Conservation (phyloP, 1,284 basidiomycete genomes). For the Pisolithus thermaeus region DNA sequence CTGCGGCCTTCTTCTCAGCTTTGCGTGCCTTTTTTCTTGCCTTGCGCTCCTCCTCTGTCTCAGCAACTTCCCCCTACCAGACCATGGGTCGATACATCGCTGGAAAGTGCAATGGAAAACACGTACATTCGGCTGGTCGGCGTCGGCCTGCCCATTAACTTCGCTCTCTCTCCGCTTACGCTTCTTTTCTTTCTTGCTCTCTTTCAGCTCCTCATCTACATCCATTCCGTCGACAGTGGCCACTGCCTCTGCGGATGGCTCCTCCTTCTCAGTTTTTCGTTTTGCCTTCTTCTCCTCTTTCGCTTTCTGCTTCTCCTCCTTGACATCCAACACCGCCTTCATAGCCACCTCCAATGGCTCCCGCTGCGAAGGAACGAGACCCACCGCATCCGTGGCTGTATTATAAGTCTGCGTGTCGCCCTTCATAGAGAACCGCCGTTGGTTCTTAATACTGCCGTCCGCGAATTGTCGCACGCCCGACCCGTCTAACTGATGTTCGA, state of each 20-base stretch:
- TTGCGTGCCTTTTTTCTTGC: conserved; percentile 23
- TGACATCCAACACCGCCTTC: conserved; percentile 65
- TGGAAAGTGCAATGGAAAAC: conserved; percentile 1
- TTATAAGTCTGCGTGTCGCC: conserved; percentile 81
- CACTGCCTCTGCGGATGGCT: conserved; percentile 33
- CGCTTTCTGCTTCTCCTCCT: conserved; percentile 69
- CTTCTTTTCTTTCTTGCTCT: conserved; percentile 61
- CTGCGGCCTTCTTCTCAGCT: conserved; percentile 50
- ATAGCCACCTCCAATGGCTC: conserved; percentile 63
- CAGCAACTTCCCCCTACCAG: conserved; percentile 34
- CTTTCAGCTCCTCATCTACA: conserved; percentile 41
- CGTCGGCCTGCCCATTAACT: conserved; percentile 27
- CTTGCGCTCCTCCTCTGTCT: conserved; percentile 69
- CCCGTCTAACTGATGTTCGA: conserved; percentile 80
- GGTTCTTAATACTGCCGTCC: conserved; percentile 54
- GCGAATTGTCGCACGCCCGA: conserved; percentile 58
- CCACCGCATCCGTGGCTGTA: conserved; percentile 70
- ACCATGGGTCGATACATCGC: conserved; percentile 7
- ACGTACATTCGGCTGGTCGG: conserved; percentile 38
- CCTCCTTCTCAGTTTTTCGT: conserved; percentile 61
- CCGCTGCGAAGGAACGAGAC: conserved; percentile 79
- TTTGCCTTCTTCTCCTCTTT: conserved; percentile 77
- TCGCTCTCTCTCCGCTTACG: conserved; percentile 67
- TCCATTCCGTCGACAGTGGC: conserved; percentile 36
- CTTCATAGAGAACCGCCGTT: conserved; percentile 74